Conservation (phyloP, 2,329 filamentous ascomycete species). For the Lasiodiplodia hormozganensis region DNA sequence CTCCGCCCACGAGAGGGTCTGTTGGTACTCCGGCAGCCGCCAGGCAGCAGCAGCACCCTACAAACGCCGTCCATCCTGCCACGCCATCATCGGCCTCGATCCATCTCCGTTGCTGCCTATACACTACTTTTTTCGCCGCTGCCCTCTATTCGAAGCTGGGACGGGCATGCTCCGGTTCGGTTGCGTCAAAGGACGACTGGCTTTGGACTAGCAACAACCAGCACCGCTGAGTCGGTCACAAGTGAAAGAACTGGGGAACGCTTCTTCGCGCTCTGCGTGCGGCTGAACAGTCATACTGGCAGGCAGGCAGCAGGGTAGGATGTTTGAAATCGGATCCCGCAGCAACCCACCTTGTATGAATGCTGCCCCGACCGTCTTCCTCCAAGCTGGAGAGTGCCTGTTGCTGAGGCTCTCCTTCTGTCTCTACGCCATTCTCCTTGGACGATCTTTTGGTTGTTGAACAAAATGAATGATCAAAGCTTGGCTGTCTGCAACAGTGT, state of each 20-base stretch:
- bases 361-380: too few species aligned
- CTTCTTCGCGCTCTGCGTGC: background rate
- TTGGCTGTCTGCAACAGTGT: too few species aligned
- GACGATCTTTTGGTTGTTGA: too few species aligned
- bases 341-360: too few species aligned
- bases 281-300: too few species aligned
- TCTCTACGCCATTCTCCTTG: too few species aligned
- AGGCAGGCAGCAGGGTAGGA: background rate
- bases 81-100: background rate
- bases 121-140: background rate
- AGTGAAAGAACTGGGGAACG: background rate
- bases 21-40: background rate
- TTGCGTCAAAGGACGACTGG: background rate
- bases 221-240: background rate
- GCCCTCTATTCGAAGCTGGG: background rate
- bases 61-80: background rate
- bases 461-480: too few species aligned
- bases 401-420: too few species aligned
- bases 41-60: background rate
- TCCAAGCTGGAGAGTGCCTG: too few species aligned
- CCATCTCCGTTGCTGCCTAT: background rate
- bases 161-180: too few species aligned
- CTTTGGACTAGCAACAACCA: background rate
- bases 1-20: background rate
- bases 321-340: background rate